Evolutionary conservation across 2,329 filamentous ascomycete genomes (phyloP).

Genomic region (Penicillium sp.): DNA sequence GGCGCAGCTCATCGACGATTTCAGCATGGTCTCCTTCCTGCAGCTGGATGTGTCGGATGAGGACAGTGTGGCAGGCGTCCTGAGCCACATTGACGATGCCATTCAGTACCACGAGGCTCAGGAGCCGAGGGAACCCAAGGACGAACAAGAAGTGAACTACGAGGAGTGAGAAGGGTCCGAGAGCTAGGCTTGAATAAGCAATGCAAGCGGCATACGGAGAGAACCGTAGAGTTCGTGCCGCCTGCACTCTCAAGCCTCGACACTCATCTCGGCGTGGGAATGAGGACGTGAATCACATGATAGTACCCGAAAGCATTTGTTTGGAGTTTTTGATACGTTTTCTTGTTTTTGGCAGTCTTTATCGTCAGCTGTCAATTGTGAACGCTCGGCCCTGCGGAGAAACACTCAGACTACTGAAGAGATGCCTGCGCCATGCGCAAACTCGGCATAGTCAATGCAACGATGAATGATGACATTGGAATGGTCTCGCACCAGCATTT

Average conservation of each 20-base stretch:
- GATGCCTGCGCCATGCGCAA: background rate
- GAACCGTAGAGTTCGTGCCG: too few species aligned
- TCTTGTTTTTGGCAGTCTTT: too few species aligned
- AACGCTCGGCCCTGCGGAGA: too few species aligned
- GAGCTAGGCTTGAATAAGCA: too few species aligned
- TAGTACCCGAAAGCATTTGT: too few species aligned
- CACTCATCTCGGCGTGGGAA: too few species aligned
- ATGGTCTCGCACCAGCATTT: background rate
- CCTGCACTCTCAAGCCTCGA: too few species aligned
- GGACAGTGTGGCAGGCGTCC: slow-evolving; percentile 75
- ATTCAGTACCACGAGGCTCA: slow-evolving; percentile 92
- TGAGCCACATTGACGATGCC: slow-evolving; percentile 91
- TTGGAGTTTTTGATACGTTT: too few species aligned
- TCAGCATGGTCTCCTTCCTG: slow-evolving; percentile 95
- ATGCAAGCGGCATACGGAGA: too few species aligned
- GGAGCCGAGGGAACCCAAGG: slow-evolving; percentile 75
- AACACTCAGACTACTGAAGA: background rate
- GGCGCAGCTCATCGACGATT: slow-evolving; percentile 86
- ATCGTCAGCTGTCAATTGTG: too few species aligned
- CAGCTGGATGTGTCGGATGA: slow-evolving; percentile 86
- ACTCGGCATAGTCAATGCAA: background rate
- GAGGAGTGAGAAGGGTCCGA: slow-evolving; percentile 27
- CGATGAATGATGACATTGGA: too few species aligned
- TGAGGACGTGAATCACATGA: too few species aligned
- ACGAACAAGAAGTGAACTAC: slow-evolving; percentile 53